Percentiles rank a stretch among this genome's conserved stretches.
phyloP scores from a whole-genome alignment of 176 grass and related monocot species.

The Oropetium thomaeum region DNA sequence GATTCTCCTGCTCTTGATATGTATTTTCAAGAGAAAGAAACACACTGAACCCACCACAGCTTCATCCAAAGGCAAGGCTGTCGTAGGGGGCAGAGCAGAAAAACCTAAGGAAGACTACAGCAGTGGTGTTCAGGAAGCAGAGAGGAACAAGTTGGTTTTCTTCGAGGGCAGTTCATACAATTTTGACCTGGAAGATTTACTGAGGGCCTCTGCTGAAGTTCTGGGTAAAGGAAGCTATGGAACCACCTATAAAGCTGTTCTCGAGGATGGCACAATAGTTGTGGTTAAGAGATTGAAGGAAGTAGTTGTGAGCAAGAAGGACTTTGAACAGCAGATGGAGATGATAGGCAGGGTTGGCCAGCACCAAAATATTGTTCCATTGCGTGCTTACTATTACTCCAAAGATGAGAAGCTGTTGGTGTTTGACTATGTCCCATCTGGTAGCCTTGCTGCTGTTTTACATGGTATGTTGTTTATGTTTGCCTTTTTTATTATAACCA shows the following conservation, averaged over 20 bases:
- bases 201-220: slow-evolving; percentile 92
- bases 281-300: slow-evolving; percentile 96
- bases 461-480: slow-evolving; percentile 66
- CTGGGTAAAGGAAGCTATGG: slow-evolving; percentile 96
- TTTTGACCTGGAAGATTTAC: slow-evolving; percentile 96
- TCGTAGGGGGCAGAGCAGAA: slow-evolving; percentile 57
- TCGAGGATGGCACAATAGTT: slow-evolving; percentile 92
- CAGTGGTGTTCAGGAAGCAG: slow-evolving; percentile 87
- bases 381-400: slow-evolving; percentile 97
- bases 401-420: slow-evolving; percentile 98
- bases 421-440: slow-evolving; percentile 76
- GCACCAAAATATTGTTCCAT: slow-evolving; percentile 75
- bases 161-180: slow-evolving; percentile 85
- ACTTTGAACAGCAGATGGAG: slow-evolving; percentile 97
- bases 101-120: slow-evolving; percentile 91
- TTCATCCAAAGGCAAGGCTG: slow-evolving; percentile 69
- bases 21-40: slow-evolving; percentile 70
- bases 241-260: slow-evolving; percentile 94
- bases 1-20: slow-evolving; percentile 57
- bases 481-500: not conserved
- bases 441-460: slow-evolving; percentile 74
- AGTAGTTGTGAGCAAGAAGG: slow-evolving; percentile 79
- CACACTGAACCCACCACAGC: slow-evolving; percentile 36
- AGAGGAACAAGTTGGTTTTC: slow-evolving; percentile 92
- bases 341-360: slow-evolving; percentile 73